Conservation (phyloP, 2,329 filamentous ascomycete species). For the Stylonectria norvegica region DNA sequence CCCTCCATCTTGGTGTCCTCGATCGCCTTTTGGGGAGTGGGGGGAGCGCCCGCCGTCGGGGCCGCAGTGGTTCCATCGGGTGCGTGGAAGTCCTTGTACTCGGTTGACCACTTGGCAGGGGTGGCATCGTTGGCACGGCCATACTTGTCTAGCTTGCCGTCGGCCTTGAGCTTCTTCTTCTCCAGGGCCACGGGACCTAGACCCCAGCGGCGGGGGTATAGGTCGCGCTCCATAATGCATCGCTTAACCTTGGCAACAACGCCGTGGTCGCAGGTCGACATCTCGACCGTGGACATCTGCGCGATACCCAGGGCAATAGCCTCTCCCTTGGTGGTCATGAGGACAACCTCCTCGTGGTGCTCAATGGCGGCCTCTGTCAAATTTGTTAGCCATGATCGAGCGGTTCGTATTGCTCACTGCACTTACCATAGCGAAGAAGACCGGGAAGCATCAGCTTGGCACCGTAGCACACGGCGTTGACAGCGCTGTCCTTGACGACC, state of each 20-base stretch:
- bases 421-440: conserved; percentile 81
- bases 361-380: conserved; percentile 80
- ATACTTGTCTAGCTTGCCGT: conserved; percentile 97
- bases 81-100: conserved; percentile 86
- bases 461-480: conserved; percentile 97
- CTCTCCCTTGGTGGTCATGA: conserved; percentile 99
- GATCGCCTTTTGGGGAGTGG: conserved; percentile 35
- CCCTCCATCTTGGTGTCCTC: conserved; percentile 37
- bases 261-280: conserved; percentile 94
- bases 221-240: conserved; percentile 98
- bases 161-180: conserved; percentile 99
- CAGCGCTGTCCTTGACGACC: conserved; percentile 79
- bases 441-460: conserved; percentile 99
- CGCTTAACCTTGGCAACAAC: conserved; percentile 99
- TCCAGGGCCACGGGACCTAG: conserved; percentile 87
- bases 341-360: conserved; percentile 90
- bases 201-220: conserved; percentile 96
- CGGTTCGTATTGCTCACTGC: neutral
- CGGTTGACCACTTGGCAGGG: conserved; percentile 85
- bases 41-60: conserved; percentile 41
- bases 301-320: conserved; percentile 95
- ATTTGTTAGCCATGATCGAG: conserved; percentile 25
- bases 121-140: conserved; percentile 90
- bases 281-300: conserved; percentile 96
- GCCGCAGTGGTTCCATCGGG: conserved; percentile 44